Evolutionary conservation across 2,329 filamentous ascomycete genomes (phyloP).

Genomic region (Furcasterigmium furcatum): DNA sequence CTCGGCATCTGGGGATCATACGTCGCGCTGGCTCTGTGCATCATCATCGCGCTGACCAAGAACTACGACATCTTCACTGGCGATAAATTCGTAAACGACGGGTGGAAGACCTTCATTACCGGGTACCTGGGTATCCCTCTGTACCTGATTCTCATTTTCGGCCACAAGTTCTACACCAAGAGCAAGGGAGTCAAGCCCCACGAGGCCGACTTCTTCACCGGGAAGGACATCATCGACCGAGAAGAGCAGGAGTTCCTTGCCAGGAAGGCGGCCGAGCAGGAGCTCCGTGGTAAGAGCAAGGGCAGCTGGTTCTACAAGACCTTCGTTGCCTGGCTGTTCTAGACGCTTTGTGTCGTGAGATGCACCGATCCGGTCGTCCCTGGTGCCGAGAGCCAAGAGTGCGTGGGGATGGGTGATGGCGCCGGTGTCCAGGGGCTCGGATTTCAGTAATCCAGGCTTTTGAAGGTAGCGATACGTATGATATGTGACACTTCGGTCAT

Average conservation of each 20-base stretch:
- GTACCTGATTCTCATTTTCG: conserved; percentile 66
- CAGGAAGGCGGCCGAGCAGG: conserved; percentile 33
- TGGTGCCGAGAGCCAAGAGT: no score
- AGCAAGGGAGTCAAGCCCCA: conserved; percentile 52
- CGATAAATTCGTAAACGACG: conserved; percentile 37
- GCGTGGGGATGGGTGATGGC: no score
- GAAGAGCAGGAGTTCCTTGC: conserved; percentile 70
- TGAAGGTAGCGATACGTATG: no score
- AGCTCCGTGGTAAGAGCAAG: conserved; percentile 14
- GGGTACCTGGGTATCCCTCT: conserved; percentile 75
- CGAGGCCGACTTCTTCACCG: conserved; percentile 66
- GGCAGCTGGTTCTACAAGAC: conserved; percentile 21
- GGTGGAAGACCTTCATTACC: conserved; percentile 72
- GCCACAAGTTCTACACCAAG: conserved; percentile 59
- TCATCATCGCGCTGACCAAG: conserved; percentile 75
- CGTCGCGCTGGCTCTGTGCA: conserved; percentile 65
- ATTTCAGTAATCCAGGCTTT: no score
- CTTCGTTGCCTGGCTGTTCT: conserved; percentile 17
- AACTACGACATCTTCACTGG: conserved; percentile 71
- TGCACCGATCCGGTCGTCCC: no score
- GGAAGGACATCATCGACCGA: conserved; percentile 70
- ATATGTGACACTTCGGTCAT: no score
- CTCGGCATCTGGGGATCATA: conserved; percentile 70
- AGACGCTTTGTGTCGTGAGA: not conserved
- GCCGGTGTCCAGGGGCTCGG: no score